phyloP scores from a whole-genome alignment of 331 rosid genomes.

The Cucumis variabilis region DNA sequence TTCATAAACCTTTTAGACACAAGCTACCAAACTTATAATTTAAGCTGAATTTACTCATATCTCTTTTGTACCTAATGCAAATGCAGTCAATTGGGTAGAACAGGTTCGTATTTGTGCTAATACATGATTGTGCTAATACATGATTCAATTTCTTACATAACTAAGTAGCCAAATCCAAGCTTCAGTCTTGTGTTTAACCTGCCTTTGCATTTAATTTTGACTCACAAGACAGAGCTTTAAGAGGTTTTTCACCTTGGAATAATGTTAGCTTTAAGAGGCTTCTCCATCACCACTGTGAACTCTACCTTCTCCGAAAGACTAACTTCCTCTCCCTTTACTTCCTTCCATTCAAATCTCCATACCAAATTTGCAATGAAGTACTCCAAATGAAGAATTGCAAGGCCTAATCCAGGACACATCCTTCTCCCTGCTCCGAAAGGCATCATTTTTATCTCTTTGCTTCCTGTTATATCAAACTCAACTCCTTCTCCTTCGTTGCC shows the following conservation, averaged over 20 bases:
- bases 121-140: no score
- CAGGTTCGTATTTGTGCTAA: no score
- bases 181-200: no score
- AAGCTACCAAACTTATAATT: no score
- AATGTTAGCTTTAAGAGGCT: conserved; percentile 51
- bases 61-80: no score
- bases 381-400: neutral
- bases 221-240: no score
- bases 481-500: conserved; percentile 48
- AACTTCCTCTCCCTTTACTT: conserved; percentile 28
- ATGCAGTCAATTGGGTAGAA: no score
- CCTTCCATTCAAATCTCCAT: conserved; percentile 65
- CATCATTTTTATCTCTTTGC: conserved; percentile 70
- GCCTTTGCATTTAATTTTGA: no score
- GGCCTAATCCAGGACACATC: conserved; percentile 56
- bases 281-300: conserved; percentile 63
- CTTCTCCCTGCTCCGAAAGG: conserved; percentile 87
- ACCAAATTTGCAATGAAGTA: conserved; percentile 4
- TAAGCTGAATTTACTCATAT: no score
- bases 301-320: conserved; percentile 59
- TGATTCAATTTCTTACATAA: no score
- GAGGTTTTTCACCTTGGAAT: neutral
- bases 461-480: conserved; percentile 50
- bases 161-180: no score
- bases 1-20: no score